These are phyloP conservation scores for Fusarium sacchari DNA, from an alignment of 2,329 filamentous ascomycete genomes.

Conservation along the genomic window DNA sequence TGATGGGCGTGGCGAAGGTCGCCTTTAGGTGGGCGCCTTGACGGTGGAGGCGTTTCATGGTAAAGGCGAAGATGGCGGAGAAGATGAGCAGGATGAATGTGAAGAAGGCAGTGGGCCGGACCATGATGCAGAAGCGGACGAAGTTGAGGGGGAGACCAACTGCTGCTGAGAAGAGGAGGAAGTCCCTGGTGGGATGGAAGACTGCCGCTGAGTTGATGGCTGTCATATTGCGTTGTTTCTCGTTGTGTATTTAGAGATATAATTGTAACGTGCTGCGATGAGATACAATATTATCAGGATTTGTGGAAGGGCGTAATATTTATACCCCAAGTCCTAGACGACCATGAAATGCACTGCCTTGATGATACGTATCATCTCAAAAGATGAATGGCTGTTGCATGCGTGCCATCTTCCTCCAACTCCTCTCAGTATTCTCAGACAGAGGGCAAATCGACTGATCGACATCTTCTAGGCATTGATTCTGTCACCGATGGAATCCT, in stretches of 20 bases:
- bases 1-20: not conserved
- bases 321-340: not conserved
- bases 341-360: not conserved
- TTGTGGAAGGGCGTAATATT: not conserved
- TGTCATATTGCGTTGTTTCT: not conserved
- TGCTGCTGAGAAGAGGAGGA: not conserved
- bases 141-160: not conserved
- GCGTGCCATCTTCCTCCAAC: not conserved
- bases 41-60: not conserved
- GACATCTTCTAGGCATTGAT: not conserved
- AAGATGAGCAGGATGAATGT: not conserved
- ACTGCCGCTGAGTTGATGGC: not conserved
- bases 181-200: not conserved
- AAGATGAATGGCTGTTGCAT: rapidly evolving
- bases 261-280: rapidly evolving
- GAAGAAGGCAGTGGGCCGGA: not conserved
- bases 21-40: not conserved
- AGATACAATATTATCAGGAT: rapidly evolving
- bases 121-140: constrained; percentile 2
- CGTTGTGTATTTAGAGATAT: rapidly evolving
- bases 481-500: not conserved
- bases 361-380: not conserved
- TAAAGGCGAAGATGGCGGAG: not conserved
- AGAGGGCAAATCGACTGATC: not conserved
- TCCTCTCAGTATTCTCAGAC: not conserved